Base-by-base conservation (phyloP, 140 eudicot genomes). In the Cichorium intybus region DNA sequence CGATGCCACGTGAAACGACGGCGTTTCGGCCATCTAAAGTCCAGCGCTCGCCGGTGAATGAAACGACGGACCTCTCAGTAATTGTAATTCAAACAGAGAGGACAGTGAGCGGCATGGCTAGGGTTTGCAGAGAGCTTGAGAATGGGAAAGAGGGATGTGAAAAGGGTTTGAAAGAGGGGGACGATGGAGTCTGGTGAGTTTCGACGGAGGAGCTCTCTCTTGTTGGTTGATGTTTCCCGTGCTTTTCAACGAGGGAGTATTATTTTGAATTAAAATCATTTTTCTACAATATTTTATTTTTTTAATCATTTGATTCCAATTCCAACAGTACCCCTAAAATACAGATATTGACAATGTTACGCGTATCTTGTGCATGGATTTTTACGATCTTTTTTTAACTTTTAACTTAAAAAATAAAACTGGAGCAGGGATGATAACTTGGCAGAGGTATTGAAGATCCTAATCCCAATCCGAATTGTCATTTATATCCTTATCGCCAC, bases 221-320 rank as follows among this genome's bases (percentile, higher is more conserved):
- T 3, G 64, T 62, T 72, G 72, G 45, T 73, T 14, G 58, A 29
- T 52, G 64, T 72, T 64, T 73, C 66, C 65, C 24, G 77, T 69
- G 80, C 52, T 69, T 69, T 76, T 76, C 80, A 62, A 75, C 71
- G 57, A 50, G 79, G 80, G 69, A 58, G 29, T 26, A 10, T 35
- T 73, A 24, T 73, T 26, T 54, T 73, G 39, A 27, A 46, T 52
- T 61, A 35, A 66, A 52, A 34, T 66, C 23, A 34, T 54, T 21
- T 51, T 54, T 23, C 5, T 26, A 15, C 21, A 21, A 14, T 53
- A 24, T 24, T 52, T 51, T 53, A 3, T 33, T 66, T 4, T 14
- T 52, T 51, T 53, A 29, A 51, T 53, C 53, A 51, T 66, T 52
- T 66, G 26, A 41, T 62, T 41, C 54, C 35, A 1, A 51, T 33